phyloP scores from a whole-genome alignment of 1,139 yeast species.

The Pichia inconspicua region DNA sequence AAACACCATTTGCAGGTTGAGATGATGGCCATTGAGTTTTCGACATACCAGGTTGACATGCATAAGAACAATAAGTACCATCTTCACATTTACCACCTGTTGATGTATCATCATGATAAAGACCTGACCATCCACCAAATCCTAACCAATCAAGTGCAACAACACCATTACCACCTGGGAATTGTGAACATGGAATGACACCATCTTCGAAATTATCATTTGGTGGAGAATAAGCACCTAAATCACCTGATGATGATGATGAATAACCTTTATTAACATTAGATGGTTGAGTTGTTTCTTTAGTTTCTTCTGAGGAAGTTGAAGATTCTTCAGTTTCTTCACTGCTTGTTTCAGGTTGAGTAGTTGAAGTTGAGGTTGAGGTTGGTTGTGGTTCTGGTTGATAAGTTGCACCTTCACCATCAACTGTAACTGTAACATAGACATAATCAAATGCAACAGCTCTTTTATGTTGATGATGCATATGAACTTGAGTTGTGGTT shows the following conservation, averaged over 20 bases:
- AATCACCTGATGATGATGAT: conserved; percentile 42
- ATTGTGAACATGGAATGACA: conserved; percentile 58
- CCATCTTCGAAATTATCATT: conserved; percentile 57
- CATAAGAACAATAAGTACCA: conserved; percentile 76
- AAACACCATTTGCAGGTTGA: conserved; percentile 69
- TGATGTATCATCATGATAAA: conserved; percentile 62
- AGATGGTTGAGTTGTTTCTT: conserved; percentile 29
- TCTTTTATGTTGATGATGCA: conserved; percentile 69
- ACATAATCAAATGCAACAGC: conserved; percentile 77
- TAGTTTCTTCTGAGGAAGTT: conserved; percentile 14
- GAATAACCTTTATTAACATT: conserved; percentile 27
- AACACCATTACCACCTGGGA: conserved; percentile 93
- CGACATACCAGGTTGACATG: conserved; percentile 87
- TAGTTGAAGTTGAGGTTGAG: conserved; percentile 6
- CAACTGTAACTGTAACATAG: conserved; percentile 69
- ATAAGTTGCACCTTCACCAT: conserved; percentile 50
- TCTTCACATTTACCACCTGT: conserved; percentile 53
- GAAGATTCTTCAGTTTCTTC: conserved; percentile 19
- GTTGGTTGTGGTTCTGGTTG: conserved; percentile 18
- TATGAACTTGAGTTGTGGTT: conserved; percentile 33
- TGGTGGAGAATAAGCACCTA: conserved; percentile 35
- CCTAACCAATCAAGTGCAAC: conserved; percentile 65
- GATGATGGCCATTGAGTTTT: conserved; percentile 77
- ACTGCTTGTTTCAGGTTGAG: conserved; percentile 14
- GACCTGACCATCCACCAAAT: conserved; percentile 69